A percentile compares a stretch with the other conserved stretches of the same genome.
Evolutionary conservation across 768 basidiomycete genomes (phyloP).

Genomic region (Kwoniella newhampshirensis): DNA sequence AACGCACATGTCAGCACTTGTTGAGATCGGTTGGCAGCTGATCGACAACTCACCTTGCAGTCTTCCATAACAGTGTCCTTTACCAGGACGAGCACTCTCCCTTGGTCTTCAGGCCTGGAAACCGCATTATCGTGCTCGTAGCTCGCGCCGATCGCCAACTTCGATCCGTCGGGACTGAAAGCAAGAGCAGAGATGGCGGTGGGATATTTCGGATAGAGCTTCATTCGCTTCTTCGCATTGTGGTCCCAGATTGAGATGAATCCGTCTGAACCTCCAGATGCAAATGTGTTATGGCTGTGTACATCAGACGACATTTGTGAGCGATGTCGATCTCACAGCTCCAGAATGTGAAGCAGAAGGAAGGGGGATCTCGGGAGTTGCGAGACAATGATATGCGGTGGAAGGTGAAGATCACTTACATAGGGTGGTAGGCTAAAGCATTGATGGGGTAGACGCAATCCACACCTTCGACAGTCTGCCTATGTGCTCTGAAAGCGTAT

Average conservation of each 20-base stretch:
- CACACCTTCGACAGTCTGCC: conserved; percentile 81
- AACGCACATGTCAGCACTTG: conserved; percentile 1
- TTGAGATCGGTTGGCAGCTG: neutral
- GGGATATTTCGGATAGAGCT: conserved; percentile 79
- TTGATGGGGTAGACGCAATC: conserved; percentile 98
- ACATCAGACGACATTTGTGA: neutral
- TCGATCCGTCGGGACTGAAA: conserved; percentile 79
- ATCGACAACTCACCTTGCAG: conserved; percentile 44
- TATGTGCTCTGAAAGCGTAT: conserved; percentile 97
- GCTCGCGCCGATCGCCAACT: conserved; percentile 77
- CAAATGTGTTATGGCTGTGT: conserved; percentile 83
- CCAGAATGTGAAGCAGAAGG: too few relatives aligned
- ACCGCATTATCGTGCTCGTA: conserved; percentile 91
- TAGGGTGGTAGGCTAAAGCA: conserved; percentile 87
- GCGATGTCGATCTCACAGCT: neutral
- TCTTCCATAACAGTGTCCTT: conserved; percentile 53
- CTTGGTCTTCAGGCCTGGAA: conserved; percentile 60
- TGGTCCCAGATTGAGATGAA: conserved; percentile 97
- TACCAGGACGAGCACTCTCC: conserved; percentile 45
- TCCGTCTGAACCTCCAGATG: conserved; percentile 90
- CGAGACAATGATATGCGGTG: neutral
- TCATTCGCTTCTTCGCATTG: conserved; percentile 88
- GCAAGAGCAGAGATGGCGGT: conserved; percentile 71
- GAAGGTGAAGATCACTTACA: conserved; percentile 59
- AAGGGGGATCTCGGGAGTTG: neutral